A percentile compares a stretch with the other conserved stretches of the same genome.
Evolutionary conservation across 2,329 filamentous ascomycete genomes (phyloP).

Genomic region (Kalmusia sp.): DNA sequence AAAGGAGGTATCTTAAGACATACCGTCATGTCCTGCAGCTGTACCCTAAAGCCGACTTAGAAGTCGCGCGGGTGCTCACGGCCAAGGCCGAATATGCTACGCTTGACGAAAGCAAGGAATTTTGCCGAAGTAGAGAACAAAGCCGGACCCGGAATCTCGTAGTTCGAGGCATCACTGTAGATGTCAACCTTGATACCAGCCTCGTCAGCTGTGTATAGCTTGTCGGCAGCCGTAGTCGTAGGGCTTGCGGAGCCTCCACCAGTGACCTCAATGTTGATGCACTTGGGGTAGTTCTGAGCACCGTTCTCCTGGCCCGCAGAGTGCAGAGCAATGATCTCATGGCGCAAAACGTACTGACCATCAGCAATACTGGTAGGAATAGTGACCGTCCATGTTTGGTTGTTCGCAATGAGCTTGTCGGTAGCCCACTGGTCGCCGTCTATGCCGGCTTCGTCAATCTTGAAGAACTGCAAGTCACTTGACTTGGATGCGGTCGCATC

Average conservation of each 20-base stretch:
- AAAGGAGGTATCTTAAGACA: neutral
- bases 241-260: constrained; percentile 58
- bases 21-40: too few relatives aligned
- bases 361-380: constrained; percentile 60
- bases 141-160: constrained; percentile 61
- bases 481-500: constrained; percentile 64
- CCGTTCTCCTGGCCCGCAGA: constrained; percentile 53
- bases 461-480: constrained; percentile 65
- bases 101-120: neutral
- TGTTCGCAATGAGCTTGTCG: constrained; percentile 59
- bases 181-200: constrained; percentile 67
- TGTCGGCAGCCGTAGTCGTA: constrained; percentile 55
- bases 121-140: constrained; percentile 16
- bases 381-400: constrained; percentile 56
- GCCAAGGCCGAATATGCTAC: neutral
- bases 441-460: constrained; percentile 66
- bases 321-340: constrained; percentile 69
- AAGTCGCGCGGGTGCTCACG: neutral
- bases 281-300: constrained; percentile 55
- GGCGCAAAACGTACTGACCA: constrained; percentile 66
- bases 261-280: constrained; percentile 66
- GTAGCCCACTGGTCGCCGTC: constrained; percentile 62
- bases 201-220: constrained; percentile 64
- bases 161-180: constrained; percentile 55
- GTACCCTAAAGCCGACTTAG: neutral